Evolutionary conservation across 1,284 basidiomycete genomes (phyloP), one percentile per base, ranked within the genome.

Genomic region (Cutaneotrichosporon sp.): DNA sequence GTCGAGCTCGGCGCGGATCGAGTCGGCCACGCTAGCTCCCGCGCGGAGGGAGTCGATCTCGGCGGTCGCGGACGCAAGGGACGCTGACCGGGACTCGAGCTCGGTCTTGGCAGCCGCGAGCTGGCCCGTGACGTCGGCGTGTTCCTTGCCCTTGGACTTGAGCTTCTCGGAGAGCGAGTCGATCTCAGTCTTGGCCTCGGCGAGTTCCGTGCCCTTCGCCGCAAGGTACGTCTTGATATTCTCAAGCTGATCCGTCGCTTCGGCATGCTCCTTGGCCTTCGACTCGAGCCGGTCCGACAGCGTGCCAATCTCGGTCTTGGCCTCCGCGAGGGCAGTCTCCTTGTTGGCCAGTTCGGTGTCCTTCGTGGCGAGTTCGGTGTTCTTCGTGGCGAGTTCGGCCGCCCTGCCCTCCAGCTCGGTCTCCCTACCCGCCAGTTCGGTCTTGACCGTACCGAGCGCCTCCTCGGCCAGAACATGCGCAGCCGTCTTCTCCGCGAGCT

Each of bases 1-100:
- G 4, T 54, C 52, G 19, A 59, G 51, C 27, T 55, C 57, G 20
- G 47, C 33, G 9, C 34, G 47, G n/a, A 59, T 29, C 0, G 53
- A 55, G 41, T 54, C 51, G 3, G 60, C 31, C 2, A 55, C 46
- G 19, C 58, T 57, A 16, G 62, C 60, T 0, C 58, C 57, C 3
- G 53, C 57, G 4, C 61, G 57, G 16, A 57, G 52, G 1, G 52
- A 48, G 5, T 59, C 46, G n/a, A 66, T 22, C 25, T 61, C 54
- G 10, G 45, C 45, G 27, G 20, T 39, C n/a, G 51, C 41, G 3
- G 34, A 20, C 33, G 16, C 27, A 22, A 43, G 33, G n/a, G 43
- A 16, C 24, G 20, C 45, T 2, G 35, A 24, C 46, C 52, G 47
- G 25, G 38, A 32, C 7, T 42, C 49, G 14, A 52, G 51, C 41